Evolutionary conservation across 805 yeast genomes (phyloP).

Genomic region (Starmerella apis): DNA sequence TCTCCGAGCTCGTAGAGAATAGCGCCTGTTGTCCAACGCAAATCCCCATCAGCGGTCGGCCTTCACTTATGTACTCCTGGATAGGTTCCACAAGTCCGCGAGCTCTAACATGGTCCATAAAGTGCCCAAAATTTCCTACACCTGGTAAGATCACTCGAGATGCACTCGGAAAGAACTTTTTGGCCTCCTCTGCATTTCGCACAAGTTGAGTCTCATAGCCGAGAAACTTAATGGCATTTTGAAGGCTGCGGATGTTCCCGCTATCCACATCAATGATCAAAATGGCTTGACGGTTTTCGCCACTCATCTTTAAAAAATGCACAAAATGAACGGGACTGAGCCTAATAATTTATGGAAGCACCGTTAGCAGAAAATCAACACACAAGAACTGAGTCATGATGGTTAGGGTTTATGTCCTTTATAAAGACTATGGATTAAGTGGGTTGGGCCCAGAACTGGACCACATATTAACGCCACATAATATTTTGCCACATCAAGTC

Average conservation of each 20-base stretch:
- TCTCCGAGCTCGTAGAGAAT: conserved; percentile 65
- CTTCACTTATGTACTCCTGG: conserved; percentile 54
- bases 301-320: too few relatives aligned
- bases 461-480: neutral
- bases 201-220: conserved; percentile 47
- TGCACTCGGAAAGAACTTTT: conserved; percentile 35
- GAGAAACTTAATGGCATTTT: conserved; percentile 69
- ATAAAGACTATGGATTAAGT: neutral
- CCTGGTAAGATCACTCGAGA: conserved; percentile 75
- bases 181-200: conserved; percentile 24
- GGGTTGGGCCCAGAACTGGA: neutral
- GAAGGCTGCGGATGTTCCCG: conserved; percentile 83
- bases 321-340: too few relatives aligned
- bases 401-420: neutral
- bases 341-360: neutral
- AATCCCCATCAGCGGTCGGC: conserved; percentile 87
- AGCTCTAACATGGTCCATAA: conserved; percentile 56
- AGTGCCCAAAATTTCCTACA: conserved; percentile 95
- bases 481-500: too few relatives aligned
- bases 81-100: conserved; percentile 60
- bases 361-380: neutral
- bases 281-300: conserved; percentile 31
- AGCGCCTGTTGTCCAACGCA: conserved; percentile 93
- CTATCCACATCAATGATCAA: conserved; percentile 85
- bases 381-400: neutral